Evolutionary conservation across 345 rosid species (phyloP).

Genomic region (Brassica carinata): DNA sequence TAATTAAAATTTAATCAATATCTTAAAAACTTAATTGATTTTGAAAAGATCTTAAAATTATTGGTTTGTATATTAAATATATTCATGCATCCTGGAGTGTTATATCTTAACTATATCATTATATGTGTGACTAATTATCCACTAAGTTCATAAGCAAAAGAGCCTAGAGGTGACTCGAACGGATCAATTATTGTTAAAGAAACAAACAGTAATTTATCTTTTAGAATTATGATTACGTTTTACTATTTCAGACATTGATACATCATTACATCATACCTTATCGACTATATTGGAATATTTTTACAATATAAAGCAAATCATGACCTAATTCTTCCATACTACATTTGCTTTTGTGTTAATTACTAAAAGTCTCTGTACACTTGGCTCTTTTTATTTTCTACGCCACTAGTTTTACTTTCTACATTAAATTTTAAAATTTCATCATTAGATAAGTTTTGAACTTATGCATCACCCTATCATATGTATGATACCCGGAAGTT

Average conservation of each 20-base stretch:
- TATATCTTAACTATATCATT: neutral
- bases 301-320: conserved; percentile 23
- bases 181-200: conserved; percentile 22
- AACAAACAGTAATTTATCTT: conserved; percentile 13
- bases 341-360: conserved; percentile 7
- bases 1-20: neutral
- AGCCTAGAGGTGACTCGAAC: conserved; percentile 23
- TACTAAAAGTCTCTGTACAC: conserved; percentile 11
- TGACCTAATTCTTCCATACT: conserved; percentile 41
- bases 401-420: conserved; percentile 35
- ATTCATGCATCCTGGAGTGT: neutral
- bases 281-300: conserved; percentile 10
- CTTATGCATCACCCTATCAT: conserved; percentile 24
- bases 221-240: conserved; percentile 34
- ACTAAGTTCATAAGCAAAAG: conserved; percentile 14
- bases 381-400: conserved; percentile 26
- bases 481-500: conserved; percentile 1
- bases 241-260: conserved; percentile 21
- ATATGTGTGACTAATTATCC: conserved; percentile 28
- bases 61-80: neutral
- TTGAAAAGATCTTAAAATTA: neutral
- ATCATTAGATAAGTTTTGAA: conserved; percentile 22
- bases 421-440: conserved; percentile 13
- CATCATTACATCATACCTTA: conserved; percentile 28
- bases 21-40: neutral